These are phyloP conservation scores for Gilbertella persicaria DNA, from an alignment of 371 early-diverging fungal genomes.

Conservation along the genomic window DNA sequence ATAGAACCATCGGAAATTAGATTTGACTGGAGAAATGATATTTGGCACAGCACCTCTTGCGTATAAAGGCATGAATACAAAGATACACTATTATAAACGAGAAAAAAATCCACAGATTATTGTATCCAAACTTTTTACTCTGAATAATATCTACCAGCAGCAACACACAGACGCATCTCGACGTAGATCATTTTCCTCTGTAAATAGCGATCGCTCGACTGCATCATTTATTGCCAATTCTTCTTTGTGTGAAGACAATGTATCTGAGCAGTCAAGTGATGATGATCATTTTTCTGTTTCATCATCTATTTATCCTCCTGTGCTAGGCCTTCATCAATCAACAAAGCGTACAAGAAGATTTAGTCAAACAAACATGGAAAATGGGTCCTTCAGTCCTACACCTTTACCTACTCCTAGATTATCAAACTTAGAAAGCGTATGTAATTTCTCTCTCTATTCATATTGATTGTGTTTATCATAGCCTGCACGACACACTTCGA, in stretches of 20 bases:
- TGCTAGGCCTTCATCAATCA: conserved; percentile 38
- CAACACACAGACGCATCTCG: conserved; percentile 47
- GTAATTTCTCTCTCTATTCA: not conserved
- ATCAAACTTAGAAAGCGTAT: conserved; percentile 16
- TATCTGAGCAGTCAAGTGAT: conserved; percentile 43
- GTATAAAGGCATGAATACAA: conserved; percentile 71
- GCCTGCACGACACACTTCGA: conserved; percentile 41
- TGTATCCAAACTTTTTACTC: conserved; percentile 62
- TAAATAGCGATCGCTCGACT: conserved; percentile 57
- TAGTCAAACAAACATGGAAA: conserved; percentile 68
- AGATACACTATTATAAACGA: conserved; percentile 57
- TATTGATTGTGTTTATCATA: conserved; percentile 17
- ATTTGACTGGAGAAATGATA: conserved; percentile 63
- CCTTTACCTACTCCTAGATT: conserved; percentile 50
- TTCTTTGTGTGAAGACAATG: conserved; percentile 33
- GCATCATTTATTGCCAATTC: conserved; percentile 45
- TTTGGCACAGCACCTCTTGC: conserved; percentile 69
- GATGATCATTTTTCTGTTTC: conserved; percentile 34
- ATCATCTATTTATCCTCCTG: conserved; percentile 34
- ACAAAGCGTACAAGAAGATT: conserved; percentile 54
- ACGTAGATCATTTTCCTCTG: conserved; percentile 61
- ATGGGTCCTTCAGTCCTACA: conserved; percentile 63
- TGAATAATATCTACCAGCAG: conserved; percentile 28
- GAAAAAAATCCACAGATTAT: conserved; percentile 62
- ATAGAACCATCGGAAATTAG: conserved; percentile 47